Evolutionary conservation across 805 yeast species (phyloP), one percentile per base, ranked within the genome.

Genomic region (Barnettozyma populi): DNA sequence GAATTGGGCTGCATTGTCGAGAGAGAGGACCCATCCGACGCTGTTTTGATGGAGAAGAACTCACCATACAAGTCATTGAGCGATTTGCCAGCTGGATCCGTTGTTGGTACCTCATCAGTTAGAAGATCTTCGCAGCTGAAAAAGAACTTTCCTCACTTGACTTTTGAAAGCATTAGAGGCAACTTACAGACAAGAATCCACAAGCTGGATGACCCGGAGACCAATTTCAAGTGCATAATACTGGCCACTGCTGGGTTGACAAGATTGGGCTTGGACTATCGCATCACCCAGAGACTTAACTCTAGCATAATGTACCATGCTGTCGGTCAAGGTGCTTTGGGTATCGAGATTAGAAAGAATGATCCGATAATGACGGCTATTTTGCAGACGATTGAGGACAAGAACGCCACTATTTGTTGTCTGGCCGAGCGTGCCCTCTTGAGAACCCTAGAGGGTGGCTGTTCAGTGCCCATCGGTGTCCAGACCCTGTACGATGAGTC

Each of bases 251-350:
- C 99, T 1, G 99, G 99, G 2, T 74, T 94, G 49, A 70, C 78
- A 20, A 78, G 99, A 55, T 69, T 85, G 38, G 86, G 82, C 11
- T 69, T 90, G 45, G 80, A 77, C n/a, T 65, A 79, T 55, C 74
- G 97, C 64, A 89, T 94, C 61, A 82, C 96, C 6, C 73, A 77
- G 52, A 75, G 73, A 54, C 73, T 94, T 52, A 79, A 83, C 47
- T 74, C 81, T 5, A 85, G 87, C 31, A 86, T 84, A 47, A 87
- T 92, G 96, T 85, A 82, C 63, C 87, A 92, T 63, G 97, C 99
- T 1, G 97, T 94, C 41, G 99, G 99, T n/a, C 99, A 94, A 70
- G 99, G 99, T 53, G 98, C 98, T 0, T 68, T 94, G 40, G 99
- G 98, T 18, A 71, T 94, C 24, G 99, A 94, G 69, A 87, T 92